Evolutionary conservation across 805 yeast species (phyloP).

Genomic region (Candida taoyuanica): DNA sequence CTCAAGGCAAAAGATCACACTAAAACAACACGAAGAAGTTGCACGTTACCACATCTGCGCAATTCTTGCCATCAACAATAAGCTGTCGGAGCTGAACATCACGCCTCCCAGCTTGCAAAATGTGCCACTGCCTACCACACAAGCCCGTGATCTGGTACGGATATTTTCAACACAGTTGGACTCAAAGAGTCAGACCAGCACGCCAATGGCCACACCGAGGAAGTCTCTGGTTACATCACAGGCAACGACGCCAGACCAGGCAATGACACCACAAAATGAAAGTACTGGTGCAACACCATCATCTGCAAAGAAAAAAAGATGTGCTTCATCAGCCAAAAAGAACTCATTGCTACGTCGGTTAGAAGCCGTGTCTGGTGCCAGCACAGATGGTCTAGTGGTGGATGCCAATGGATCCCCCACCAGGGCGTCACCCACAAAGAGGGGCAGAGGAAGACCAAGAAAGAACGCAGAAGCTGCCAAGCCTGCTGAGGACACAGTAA

Average conservation of each 20-base stretch:
- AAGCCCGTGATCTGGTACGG: constrained; percentile 32
- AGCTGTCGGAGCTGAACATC: constrained; percentile 37
- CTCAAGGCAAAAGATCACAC: constrained; percentile 43
- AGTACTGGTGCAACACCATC: not conserved
- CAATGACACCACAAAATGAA: not conserved
- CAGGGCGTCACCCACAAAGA: constrained; percentile 18
- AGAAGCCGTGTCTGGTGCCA: constrained; percentile 1
- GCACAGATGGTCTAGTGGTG: no score
- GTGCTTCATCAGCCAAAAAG: not conserved
- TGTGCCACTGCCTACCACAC: constrained; percentile 53
- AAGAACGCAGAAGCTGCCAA: no score
- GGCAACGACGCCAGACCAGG: constrained; percentile 1
- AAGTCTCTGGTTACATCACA: constrained; percentile 2
- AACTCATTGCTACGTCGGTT: constrained; percentile 1
- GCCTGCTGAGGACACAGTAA: no score
- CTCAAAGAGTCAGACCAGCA: constrained; percentile 1
- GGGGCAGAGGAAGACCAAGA: constrained; percentile 19
- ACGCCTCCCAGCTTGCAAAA: constrained; percentile 46
- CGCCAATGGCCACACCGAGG: constrained; percentile 20
- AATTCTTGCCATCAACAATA: constrained; percentile 50
- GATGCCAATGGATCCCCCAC: not conserved
- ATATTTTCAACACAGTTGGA: constrained; percentile 9
- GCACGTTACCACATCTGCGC: constrained; percentile 71
- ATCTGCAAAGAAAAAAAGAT: constrained; percentile 2
- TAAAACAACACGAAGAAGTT: constrained; percentile 52